These are phyloP conservation scores for Chenopodium album DNA, from an alignment of 148 eudicot species.

Conservation along the genomic window DNA sequence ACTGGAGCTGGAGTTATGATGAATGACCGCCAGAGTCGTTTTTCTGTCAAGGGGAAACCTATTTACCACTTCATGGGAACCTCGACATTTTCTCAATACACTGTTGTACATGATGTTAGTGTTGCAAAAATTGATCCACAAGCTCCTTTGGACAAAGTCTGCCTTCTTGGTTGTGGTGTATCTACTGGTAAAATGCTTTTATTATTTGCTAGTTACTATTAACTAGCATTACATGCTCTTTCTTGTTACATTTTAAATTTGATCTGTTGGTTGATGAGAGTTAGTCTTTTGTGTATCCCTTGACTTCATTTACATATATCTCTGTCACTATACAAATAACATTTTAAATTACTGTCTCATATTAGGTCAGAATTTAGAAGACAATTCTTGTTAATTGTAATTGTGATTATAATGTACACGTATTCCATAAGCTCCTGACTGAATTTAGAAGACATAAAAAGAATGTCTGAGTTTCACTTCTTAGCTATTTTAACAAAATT, in stretches of 20 bases:
- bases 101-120: conserved; percentile 98
- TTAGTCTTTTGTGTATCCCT: neutral
- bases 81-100: conserved; percentile 96
- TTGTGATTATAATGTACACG: neutral
- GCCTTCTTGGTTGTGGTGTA: conserved; percentile 99
- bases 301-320: neutral
- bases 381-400: neutral
- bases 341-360: neutral
- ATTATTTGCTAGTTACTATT: neutral
- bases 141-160: conserved; percentile 97
- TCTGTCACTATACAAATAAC: neutral
- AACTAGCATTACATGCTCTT: neutral
- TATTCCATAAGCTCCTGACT: too few species aligned
- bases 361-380: neutral
- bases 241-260: neutral
- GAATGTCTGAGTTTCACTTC: neutral
- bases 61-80: conserved; percentile 99
- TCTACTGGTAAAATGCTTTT: conserved; percentile 61
- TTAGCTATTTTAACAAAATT: neutral
- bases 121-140: conserved; percentile 93
- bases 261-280: neutral
- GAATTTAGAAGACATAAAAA: too few species aligned
- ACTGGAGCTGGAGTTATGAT: conserved; percentile 99
- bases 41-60: conserved; percentile 83
- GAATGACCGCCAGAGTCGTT: conserved; percentile 91